Conservation (phyloP, 1,284 basidiomycete species). For the Pisolithus thermaeus region DNA sequence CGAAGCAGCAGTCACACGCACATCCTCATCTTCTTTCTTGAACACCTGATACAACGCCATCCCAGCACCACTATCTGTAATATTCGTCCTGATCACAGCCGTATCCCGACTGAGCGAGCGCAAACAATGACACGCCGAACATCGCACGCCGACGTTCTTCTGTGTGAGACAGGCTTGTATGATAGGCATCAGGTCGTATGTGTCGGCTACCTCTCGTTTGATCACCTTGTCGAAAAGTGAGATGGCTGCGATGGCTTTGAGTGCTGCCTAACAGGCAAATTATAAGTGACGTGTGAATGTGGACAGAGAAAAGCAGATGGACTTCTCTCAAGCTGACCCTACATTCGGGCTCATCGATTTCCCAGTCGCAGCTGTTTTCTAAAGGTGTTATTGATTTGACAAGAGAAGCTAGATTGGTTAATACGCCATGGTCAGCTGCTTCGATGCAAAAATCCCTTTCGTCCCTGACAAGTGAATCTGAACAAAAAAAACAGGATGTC, state of each 20-base stretch:
- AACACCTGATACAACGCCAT: conserved; percentile 62
- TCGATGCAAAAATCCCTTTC: conserved; percentile 58
- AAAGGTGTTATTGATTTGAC: conserved; percentile 49
- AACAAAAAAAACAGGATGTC: neutral
- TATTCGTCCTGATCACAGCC: conserved; percentile 72
- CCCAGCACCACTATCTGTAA: conserved; percentile 79
- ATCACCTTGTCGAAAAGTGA: conserved; percentile 67
- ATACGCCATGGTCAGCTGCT: conserved; percentile 58
- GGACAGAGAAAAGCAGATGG: conserved; percentile 8
- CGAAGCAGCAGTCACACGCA: conserved; percentile 67
- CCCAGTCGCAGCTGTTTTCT: conserved; percentile 35
- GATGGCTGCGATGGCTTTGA: conserved; percentile 67
- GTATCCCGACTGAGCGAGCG: conserved; percentile 77
- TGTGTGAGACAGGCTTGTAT: conserved; percentile 54
- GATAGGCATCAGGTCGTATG: conserved; percentile 44
- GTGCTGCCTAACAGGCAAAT: conserved; percentile 44
- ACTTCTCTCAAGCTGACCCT: conserved; percentile 62
- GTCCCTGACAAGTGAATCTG: conserved; percentile 70
- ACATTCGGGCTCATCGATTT: conserved; percentile 61
- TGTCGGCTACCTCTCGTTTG: conserved; percentile 60
- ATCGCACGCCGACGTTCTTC: conserved; percentile 68
- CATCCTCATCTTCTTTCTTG: conserved; percentile 53
- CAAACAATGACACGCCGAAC: conserved; percentile 80
- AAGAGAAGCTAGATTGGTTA: conserved; percentile 44
- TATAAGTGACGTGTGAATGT: conserved; percentile 2